phyloP scores from a whole-genome alignment of 441 rosid genomes.

The Mallotus repandus region DNA sequence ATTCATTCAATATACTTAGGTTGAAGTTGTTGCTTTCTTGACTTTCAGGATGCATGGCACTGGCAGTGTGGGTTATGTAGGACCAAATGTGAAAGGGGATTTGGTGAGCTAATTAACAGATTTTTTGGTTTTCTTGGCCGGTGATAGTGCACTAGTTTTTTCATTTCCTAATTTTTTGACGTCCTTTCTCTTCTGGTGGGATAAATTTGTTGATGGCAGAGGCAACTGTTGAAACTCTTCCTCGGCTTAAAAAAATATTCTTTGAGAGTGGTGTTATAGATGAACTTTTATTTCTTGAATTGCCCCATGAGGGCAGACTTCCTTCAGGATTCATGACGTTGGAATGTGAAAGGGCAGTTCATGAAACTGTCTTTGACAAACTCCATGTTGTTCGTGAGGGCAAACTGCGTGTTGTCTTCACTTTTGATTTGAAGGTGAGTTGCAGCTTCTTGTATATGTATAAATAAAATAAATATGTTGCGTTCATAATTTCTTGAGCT shows the following conservation, averaged over 20 bases:
- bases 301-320: constrained; percentile 64
- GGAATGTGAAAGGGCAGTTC: constrained; percentile 80
- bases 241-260: constrained; percentile 81
- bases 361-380: constrained; percentile 81
- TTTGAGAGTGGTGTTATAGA: constrained; percentile 84
- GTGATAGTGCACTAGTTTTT: background rate
- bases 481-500: constrained; percentile 10
- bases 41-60: constrained; percentile 79
- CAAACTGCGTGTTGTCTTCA: constrained; percentile 73
- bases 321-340: constrained; percentile 70
- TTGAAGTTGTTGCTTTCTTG: constrained; percentile 10
- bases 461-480: background rate
- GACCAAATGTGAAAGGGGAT: constrained; percentile 81
- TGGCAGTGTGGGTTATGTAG: constrained; percentile 90
- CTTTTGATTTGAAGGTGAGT: constrained; percentile 73
- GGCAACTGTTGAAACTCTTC: constrained; percentile 85
- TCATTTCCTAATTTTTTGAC: background rate
- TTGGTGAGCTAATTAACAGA: constrained; percentile 53
- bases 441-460: background rate
- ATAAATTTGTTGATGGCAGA: constrained; percentile 39
- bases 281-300: constrained; percentile 77
- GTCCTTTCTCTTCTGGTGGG: background rate
- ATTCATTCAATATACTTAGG: background rate
- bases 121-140: background rate
- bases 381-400: constrained; percentile 89